Base-by-base conservation (phyloP, 352 stramenopile genomes). In the Globisporangium perplexum region DNA sequence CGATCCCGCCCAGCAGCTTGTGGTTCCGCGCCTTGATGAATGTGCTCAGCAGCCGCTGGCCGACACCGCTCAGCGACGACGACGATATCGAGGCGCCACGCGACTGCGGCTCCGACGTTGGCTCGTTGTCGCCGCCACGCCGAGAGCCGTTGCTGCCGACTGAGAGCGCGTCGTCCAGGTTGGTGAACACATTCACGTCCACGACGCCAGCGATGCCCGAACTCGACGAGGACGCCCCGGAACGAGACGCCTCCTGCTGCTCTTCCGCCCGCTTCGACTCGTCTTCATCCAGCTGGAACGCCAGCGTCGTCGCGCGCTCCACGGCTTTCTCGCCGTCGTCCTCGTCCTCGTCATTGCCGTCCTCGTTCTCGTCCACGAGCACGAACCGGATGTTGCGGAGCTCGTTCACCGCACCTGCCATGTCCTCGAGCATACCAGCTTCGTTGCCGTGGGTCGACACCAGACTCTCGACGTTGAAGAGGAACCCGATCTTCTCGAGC, bases 361-460 rank as follows among this genome's bases (percentile, higher is more conserved):
- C 66, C 20, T 89, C 69, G n/a, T 81, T 71, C 45, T 93, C 83
- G 7, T 90, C 78, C 7, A 93, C 80, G 3, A 93, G 64, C 12
- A 92, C 76, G 26, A 94, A 92, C 0, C 72, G 77, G 7, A 94
- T 76, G 38, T 88, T 83, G 35, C 69, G 70, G 22, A 97, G 66
- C 71, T 90, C 86, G 20, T 95, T 87, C 4, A 93, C 47, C 17
- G 80, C 83, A 8, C 80, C 81, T 20, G 83, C 79, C 83, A 93
- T 93, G 47, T 95, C 85, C 61, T 95, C 85, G 5, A 95, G 66
- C 85, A 95, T 95, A 10, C 83, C 85, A 3, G 78, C 80, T 56
- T 95, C 85, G 31, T 93, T 95, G n/a, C 85, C 85, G 43, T 93
- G 83, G 3, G 83, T 95, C 0, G 80, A 93, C 23, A 93, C 75